Percentiles rank a stretch among this genome's conserved stretches.
Evolutionary conservation across 768 basidiomycete species (phyloP).

Genomic region (Chalciporus pseudorubinellus): DNA sequence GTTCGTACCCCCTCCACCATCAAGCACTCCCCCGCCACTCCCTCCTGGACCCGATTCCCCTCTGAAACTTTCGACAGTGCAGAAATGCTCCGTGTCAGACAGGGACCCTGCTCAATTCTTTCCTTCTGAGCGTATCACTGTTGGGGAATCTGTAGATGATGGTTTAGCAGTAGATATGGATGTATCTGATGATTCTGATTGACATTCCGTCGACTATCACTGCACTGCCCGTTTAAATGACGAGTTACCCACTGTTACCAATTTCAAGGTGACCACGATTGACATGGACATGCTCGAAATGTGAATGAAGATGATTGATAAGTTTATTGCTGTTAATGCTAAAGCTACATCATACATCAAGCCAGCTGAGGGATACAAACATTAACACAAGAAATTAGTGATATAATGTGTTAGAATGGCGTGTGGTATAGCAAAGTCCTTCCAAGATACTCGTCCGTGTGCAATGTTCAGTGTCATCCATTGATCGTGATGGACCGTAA

Average conservation of each 20-base stretch:
- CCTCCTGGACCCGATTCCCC: slow-evolving; percentile 20
- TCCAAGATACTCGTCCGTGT: slow-evolving; percentile 8
- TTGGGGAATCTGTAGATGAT: slow-evolving; percentile 5
- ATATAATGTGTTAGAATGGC: slow-evolving; percentile 2
- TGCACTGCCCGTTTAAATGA: no score
- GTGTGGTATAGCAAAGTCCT: slow-evolving; percentile 19
- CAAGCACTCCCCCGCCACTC: slow-evolving; percentile 33
- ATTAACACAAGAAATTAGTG: slow-evolving; percentile 5
- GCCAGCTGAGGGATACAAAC: slow-evolving; percentile 25
- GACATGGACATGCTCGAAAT: neutral
- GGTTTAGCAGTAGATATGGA: slow-evolving; percentile 24
- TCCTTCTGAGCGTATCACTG: neutral
- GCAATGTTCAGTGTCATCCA: slow-evolving; percentile 15
- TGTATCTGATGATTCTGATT: slow-evolving; percentile 27
- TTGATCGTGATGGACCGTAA: slow-evolving; percentile 17
- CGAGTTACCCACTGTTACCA: no score
- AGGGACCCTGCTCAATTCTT: neutral
- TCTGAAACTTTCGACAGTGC: neutral
- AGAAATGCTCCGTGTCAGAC: neutral
- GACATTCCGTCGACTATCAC: neutral
- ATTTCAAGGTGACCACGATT: neutral
- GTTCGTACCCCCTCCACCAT: slow-evolving; percentile 33
- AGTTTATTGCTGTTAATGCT: slow-evolving; percentile 7
- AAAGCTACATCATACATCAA: slow-evolving; percentile 32
- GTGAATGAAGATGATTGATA: neutral